Conservation (phyloP, 768 basidiomycete genomes). For the Thelephora ganbajun region DNA sequence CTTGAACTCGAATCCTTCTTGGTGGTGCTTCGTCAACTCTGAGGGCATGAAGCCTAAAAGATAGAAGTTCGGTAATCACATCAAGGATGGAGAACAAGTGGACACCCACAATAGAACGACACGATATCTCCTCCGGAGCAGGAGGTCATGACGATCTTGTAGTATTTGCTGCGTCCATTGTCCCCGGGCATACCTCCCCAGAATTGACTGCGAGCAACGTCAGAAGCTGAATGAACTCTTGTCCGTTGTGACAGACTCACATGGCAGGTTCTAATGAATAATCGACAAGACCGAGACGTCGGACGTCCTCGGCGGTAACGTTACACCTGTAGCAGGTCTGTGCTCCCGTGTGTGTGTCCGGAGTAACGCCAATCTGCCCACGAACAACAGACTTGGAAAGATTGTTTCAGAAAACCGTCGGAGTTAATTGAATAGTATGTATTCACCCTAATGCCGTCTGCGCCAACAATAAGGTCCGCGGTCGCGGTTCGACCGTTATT, state of each 20-base stretch:
- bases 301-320: slow-evolving; percentile 15
- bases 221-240: background rate
- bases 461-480: slow-evolving; percentile 20
- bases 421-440: background rate
- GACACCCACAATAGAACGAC: slow-evolving; percentile 17
- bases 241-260: slow-evolving; percentile 6
- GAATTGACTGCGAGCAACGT: slow-evolving; percentile 13
- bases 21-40: slow-evolving; percentile 19
- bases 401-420: background rate
- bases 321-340: slow-evolving; percentile 23
- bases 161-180: slow-evolving; percentile 19
- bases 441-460: slow-evolving; percentile 20
- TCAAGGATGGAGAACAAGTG: background rate
- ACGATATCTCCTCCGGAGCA: slow-evolving; percentile 18
- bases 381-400: slow-evolving; percentile 10
- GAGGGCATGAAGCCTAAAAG: slow-evolving; percentile 20
- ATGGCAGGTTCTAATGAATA: slow-evolving; percentile 19
- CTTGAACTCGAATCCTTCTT: slow-evolving; percentile 19
- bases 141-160: slow-evolving; percentile 22
- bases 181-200: slow-evolving; percentile 19
- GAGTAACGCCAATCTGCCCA: slow-evolving; percentile 14
- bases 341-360: slow-evolving; percentile 17
- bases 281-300: slow-evolving; percentile 17
- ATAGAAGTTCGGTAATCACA: background rate
- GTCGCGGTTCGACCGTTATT: slow-evolving; percentile 13